These are phyloP conservation scores for Hibiscus mutabilis DNA, from an alignment of 345 rosid genomes.

Conservation along the genomic window DNA sequence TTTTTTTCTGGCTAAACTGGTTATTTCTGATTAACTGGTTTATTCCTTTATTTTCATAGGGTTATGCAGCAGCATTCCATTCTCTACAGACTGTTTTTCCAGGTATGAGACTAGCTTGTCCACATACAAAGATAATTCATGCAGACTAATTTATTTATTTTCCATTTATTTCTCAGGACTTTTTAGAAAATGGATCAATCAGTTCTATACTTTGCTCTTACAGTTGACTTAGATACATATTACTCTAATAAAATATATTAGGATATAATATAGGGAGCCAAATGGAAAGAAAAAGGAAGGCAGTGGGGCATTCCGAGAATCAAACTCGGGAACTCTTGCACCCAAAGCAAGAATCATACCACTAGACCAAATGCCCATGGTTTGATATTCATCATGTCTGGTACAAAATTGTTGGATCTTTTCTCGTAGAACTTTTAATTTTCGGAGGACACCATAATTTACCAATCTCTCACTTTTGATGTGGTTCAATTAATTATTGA, in stretches of 20 bases:
- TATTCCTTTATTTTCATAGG: background rate
- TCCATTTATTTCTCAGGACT: background rate
- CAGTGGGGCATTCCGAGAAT: conserved; percentile 50
- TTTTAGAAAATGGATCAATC: background rate
- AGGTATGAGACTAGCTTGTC: background rate
- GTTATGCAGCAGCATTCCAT: background rate
- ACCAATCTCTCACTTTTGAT: too few species aligned
- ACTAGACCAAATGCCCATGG: conserved; percentile 54
- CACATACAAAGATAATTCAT: background rate
- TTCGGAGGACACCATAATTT: too few species aligned
- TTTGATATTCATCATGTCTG: background rate
- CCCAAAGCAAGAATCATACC: conserved; percentile 86
- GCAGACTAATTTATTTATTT: background rate
- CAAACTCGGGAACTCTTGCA: conserved; percentile 85
- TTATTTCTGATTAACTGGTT: background rate
- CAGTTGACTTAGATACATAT: too few species aligned
- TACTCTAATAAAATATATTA: too few species aligned
- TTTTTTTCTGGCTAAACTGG: background rate
- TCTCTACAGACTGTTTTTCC: background rate
- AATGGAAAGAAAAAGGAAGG: too few species aligned
- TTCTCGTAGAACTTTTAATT: background rate
- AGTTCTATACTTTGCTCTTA: background rate
- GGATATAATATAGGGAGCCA: background rate
- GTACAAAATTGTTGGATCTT: background rate
- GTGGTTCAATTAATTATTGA: too few species aligned